Evolutionary conservation across 345 rosid genomes (phyloP), one percentile per base, ranked within the genome.

Genomic region (Melastoma malabathricum): DNA sequence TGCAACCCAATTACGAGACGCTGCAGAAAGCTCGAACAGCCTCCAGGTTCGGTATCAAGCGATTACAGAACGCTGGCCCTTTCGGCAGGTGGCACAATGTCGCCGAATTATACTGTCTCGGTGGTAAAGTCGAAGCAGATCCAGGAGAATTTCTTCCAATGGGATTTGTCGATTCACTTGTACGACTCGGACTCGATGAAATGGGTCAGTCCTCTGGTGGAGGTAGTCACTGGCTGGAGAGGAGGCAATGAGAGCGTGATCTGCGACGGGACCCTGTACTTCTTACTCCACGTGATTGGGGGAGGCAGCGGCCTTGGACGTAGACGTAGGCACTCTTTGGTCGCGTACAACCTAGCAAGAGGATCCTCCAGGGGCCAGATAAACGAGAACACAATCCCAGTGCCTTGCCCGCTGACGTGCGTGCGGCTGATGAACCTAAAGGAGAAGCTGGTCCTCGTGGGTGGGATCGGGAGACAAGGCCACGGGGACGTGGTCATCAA

Each of bases 381-480:
- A 64, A 69, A 50, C 38, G 38, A 31, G 43, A 76, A 70, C 48
- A 65, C 70, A 39, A 77, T 72, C 9, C 72, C 79, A 22, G 80
- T 79, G 43, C 94, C 97, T 17, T 71, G 79, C 12, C 70, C 83
- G 47, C 79, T 81, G 18, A 83, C 89, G 1, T 83, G 93, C 18
- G 90, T 95, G 3, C 84, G 97, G 1, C 51, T 89, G 59, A 85
- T 85, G 95, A 83, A 85, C 44, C 65, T 80, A 45, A 80, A 75
- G 66, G 94, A 83, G 54, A 83, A 69, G 72, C 77, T 89, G 43
- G 93, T 89, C 31, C 72, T 89, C 61, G 93, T 89, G 39, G 89
- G 93, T 60, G 89, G 93, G 34, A 85, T 85, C 3, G 82, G 95
- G 15, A 81, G 77, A 61, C 80, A 39, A 6, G 95, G 79, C 44